Base-by-base conservation (phyloP, 78 protist species). In the Cavenderia fasciculata region DNA sequence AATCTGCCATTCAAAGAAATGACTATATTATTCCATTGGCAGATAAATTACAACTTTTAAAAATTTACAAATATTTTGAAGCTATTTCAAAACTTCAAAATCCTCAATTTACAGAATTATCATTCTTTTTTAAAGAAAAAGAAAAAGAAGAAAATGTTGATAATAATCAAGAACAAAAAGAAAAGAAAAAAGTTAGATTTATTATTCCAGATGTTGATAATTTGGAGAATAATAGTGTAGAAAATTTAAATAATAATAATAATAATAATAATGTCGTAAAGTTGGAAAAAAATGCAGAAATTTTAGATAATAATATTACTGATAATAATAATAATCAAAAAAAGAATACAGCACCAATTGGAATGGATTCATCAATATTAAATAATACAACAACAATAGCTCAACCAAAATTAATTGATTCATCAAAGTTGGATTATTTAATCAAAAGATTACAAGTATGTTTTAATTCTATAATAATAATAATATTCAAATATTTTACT, bases 351-450 rank as follows among this genome's bases (percentile, higher is more conserved):
- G 59, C 56, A 11, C 36, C 34, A 40, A 54, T 29, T n/a, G n/a
- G n/a, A n/a, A n/a, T n/a, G n/a, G n/a, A n/a, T n/a, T n/a, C n/a
- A n/a, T n/a, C n/a, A 47, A 62, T 40, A 10, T 10, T 38, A 62
- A 62, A 62, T 62, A 62, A 62, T 62, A 38, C 6, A 2, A 33
- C 16, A 36, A 19, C 23, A 36, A 40, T 5, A 23, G 25, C 31
- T 40, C 41, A 25, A 19, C 33, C 27, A 40, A 43, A 63, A 57
- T 74, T 44, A 18, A 40, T 29, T 10, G 44, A 49, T 18, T 49
- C 70, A n/a, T 47, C 61, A 43, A 73, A 86, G n/a, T 66, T 69
- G 19, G 57, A 59, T 7, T 74, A 74, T 47, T 41, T 74, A 21
- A 54, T 57, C 6, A 41, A 72, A 16, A 66, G 85, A 65, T 36